Percentiles rank a stretch among this genome's conserved stretches.
phyloP scores from a whole-genome alignment of 768 basidiomycete genomes.

The Boletus rex-veris region DNA sequence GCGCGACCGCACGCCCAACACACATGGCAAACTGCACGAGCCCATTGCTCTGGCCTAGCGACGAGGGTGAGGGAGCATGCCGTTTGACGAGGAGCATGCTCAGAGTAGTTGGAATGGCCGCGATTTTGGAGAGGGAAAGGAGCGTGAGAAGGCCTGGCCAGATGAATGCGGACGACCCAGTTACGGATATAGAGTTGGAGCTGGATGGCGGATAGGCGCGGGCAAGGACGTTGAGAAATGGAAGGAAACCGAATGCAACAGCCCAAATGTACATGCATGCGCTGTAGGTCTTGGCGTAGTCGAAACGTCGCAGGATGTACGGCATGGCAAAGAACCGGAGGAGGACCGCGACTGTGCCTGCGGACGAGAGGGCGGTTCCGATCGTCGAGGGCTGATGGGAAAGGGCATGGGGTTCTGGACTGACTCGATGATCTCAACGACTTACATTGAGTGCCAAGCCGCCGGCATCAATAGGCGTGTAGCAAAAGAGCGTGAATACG shows the following conservation, averaged over 20 bases:
- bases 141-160: slow-evolving; percentile 47
- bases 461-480: slow-evolving; percentile 51
- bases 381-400: slow-evolving; percentile 47
- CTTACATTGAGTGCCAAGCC: slow-evolving; percentile 54
- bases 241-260: slow-evolving; percentile 45
- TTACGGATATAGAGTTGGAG: neutral
- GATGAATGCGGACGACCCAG: slow-evolving; percentile 29
- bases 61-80: neutral
- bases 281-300: slow-evolving; percentile 48
- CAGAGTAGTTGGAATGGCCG: slow-evolving; percentile 34
- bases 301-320: slow-evolving; percentile 45
- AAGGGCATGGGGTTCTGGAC: too few relatives aligned
- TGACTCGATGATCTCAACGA: neutral
- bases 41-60: slow-evolving; percentile 39
- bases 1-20: slow-evolving; percentile 48
- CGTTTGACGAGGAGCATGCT: slow-evolving; percentile 58
- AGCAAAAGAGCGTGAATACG: slow-evolving; percentile 65
- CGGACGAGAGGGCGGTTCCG: slow-evolving; percentile 51
- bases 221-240: slow-evolving; percentile 49
- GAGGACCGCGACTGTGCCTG: slow-evolving; percentile 44
- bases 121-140: slow-evolving; percentile 36
- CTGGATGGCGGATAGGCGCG: slow-evolving; percentile 17
- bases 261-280: slow-evolving; percentile 54
- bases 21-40: slow-evolving; percentile 58
- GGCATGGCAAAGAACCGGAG: slow-evolving; percentile 55